Evolutionary conservation across 1,284 basidiomycete species (phyloP).

Genomic region (Rhizoctonia solani): DNA sequence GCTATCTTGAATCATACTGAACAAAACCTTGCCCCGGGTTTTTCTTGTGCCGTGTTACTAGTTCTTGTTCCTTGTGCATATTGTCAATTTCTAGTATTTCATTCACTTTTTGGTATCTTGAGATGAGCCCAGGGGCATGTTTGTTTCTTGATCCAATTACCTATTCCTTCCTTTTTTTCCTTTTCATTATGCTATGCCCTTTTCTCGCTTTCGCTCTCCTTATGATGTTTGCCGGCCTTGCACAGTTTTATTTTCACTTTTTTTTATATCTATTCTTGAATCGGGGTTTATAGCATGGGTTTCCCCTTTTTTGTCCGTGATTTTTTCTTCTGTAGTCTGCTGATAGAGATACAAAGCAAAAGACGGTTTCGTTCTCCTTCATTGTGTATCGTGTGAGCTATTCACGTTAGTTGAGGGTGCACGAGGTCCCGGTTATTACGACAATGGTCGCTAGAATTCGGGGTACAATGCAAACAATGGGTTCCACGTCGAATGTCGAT

Average conservation of each 20-base stretch:
- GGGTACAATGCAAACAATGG: too few relatives aligned
- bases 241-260: not conserved
- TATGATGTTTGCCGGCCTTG: not conserved
- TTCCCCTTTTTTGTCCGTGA: not conserved
- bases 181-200: slow-evolving; percentile 6
- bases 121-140: not conserved
- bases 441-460: too few relatives aligned
- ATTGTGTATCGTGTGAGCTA: too few relatives aligned
- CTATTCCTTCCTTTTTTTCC: not conserved
- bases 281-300: slow-evolving; percentile 1
- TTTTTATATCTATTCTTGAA: not conserved
- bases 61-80: not conserved
- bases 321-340: not conserved
- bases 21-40: not conserved
- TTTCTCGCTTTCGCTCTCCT: not conserved
- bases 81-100: not conserved
- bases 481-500: too few relatives aligned
- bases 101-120: not conserved
- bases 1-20: slow-evolving; percentile 5
- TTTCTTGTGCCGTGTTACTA: not conserved
- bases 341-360: not conserved
- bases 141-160: not conserved
- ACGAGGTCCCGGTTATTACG: too few relatives aligned
- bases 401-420: too few relatives aligned
- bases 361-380: not conserved